A percentile compares a stretch with the other conserved stretches of the same genome.
phyloP scores from a whole-genome alignment of 192 early-diverging fungal genomes.

The Backusella luteola region DNA sequence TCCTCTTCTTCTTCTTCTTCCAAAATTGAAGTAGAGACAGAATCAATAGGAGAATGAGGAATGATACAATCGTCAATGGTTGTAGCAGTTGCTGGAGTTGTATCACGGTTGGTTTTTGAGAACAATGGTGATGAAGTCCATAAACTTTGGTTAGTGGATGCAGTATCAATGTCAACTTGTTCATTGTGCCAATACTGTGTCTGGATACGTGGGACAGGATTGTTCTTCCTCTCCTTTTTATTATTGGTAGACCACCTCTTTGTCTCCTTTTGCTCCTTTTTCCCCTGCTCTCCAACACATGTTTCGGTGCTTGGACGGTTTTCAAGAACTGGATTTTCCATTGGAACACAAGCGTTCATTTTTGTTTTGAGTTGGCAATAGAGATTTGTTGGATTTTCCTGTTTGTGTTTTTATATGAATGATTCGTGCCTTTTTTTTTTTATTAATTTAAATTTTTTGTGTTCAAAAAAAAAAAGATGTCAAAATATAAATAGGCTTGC shows the following conservation, averaged over 20 bases:
- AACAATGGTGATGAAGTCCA: neutral
- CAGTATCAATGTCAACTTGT: neutral
- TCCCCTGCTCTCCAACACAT: conserved; percentile 6
- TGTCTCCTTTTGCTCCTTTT: conserved; percentile 6
- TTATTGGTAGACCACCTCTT: neutral
- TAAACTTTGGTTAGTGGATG: neutral
- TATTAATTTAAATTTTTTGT: neutral
- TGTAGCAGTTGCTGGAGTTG: neutral
- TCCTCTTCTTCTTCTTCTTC: neutral
- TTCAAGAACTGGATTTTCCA: neutral
- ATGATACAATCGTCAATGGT: neutral
- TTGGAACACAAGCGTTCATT: neutral
- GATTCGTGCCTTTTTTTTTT: neutral
- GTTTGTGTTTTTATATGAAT: neutral
- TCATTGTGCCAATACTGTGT: neutral
- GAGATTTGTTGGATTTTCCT: neutral
- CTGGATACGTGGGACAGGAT: neutral
- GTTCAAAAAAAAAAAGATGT: no score
- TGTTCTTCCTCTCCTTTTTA: neutral
- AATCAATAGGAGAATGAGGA: conserved; percentile 1
- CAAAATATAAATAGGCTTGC: no score
- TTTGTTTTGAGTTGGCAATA: neutral
- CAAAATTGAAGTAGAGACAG: neutral
- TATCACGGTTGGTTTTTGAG: neutral
- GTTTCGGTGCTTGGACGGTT: conserved; percentile 4